Percentiles rank a stretch among this genome's conserved stretches.
These are phyloP conservation scores for Fusarium sp. DNA, from an alignment of 2,329 filamentous ascomycete species.

Conservation along the genomic window DNA sequence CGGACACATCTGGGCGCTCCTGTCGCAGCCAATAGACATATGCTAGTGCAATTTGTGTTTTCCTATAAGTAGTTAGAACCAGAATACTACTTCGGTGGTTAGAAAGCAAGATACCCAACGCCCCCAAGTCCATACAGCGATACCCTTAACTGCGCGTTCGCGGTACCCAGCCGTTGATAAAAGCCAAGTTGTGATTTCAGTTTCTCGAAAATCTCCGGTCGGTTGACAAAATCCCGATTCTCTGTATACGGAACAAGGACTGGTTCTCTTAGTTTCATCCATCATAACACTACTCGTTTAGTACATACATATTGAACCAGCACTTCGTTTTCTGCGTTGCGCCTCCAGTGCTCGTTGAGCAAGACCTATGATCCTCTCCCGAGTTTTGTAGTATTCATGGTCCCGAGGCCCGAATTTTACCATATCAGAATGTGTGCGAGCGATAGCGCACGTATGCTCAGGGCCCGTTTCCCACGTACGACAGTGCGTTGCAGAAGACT, in stretches of 20 bases:
- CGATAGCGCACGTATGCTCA: too few species aligned
- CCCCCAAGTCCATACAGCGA: conserved; percentile 29
- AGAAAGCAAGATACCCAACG: conserved; percentile 10
- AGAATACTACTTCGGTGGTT: not conserved
- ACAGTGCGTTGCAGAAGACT: too few species aligned
- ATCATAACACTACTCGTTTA: too few species aligned
- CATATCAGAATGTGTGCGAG: too few species aligned
- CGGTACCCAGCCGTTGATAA: too few species aligned
- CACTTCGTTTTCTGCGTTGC: too few species aligned
- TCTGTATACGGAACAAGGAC: conserved; percentile 20
- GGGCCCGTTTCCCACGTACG: too few species aligned
- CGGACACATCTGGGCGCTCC: conserved; percentile 23
- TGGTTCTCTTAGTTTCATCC: not conserved
- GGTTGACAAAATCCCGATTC: conserved; percentile 23
- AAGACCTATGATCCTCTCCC: too few species aligned
- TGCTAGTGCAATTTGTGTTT: conserved; percentile 29
- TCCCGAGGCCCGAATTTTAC: too few species aligned
- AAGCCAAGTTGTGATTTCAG: conserved; percentile 13
- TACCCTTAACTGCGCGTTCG: not conserved
- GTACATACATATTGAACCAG: too few species aligned
- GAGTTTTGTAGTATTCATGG: too few species aligned
- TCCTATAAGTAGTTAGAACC: conserved; percentile 3
- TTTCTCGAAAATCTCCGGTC: not conserved
- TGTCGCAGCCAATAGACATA: conserved; percentile 29
- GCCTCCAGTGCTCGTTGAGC: too few species aligned